Percentiles rank a stretch among this genome's conserved stretches.
Evolutionary conservation across 208 protist species (phyloP).

Genomic region (Acanthamoeba divionensis): DNA sequence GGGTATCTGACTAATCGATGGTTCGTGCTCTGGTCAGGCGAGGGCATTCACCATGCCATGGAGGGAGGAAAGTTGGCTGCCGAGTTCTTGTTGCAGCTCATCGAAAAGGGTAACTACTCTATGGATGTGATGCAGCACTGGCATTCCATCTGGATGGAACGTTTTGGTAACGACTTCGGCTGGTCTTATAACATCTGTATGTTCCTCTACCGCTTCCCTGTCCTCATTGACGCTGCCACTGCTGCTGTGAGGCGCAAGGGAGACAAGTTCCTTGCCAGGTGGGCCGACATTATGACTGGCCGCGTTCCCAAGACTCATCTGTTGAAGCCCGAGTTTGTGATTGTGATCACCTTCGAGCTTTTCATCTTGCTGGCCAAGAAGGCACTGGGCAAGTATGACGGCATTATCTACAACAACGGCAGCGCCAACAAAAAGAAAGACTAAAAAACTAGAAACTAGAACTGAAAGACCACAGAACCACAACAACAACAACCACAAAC

Average conservation of each 20-base stretch:
- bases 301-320: slow-evolving; percentile 72
- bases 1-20: background rate
- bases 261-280: slow-evolving; percentile 72
- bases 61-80: slow-evolving; percentile 69
- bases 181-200: slow-evolving; percentile 65
- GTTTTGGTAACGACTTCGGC: slow-evolving; percentile 71
- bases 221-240: slow-evolving; percentile 74
- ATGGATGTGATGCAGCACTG: slow-evolving; percentile 64
- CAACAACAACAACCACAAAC: too few species aligned
- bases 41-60: slow-evolving; percentile 79
- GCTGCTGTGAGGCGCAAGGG: slow-evolving; percentile 67
- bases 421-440: slow-evolving; percentile 3
- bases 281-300: slow-evolving; percentile 77
- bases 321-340: slow-evolving; percentile 70
- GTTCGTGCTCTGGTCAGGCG: background rate
- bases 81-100: slow-evolving; percentile 61
- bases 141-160: slow-evolving; percentile 69
- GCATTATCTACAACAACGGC: slow-evolving; percentile 20
- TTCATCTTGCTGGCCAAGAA: slow-evolving; percentile 58
- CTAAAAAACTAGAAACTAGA: background rate
- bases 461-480: too few species aligned
- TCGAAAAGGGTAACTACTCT: slow-evolving; percentile 65
- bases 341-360: slow-evolving; percentile 73
- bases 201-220: slow-evolving; percentile 75
- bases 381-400: slow-evolving; percentile 10